These are phyloP conservation scores for Myxozyma neglecta DNA, from an alignment of 805 yeast genomes.

Conservation along the genomic window DNA sequence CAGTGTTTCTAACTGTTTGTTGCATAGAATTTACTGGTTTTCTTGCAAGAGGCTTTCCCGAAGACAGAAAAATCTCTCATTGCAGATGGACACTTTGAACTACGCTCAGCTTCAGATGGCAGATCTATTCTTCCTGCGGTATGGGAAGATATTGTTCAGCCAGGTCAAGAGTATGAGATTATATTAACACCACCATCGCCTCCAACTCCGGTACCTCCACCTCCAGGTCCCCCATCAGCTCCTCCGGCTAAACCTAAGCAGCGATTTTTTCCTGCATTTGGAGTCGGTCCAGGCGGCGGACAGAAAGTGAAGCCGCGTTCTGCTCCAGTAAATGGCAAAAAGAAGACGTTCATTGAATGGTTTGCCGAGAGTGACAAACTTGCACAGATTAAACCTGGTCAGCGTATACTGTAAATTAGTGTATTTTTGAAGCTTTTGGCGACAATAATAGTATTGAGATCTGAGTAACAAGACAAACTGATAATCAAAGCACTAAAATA, in stretches of 20 bases:
- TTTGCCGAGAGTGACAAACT: no score
- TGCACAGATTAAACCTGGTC: no score
- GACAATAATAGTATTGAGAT: no score
- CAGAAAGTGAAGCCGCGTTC: not conserved
- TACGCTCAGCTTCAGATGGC: slow-evolving; percentile 12
- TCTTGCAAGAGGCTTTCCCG: slow-evolving; percentile 6
- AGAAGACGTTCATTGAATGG: no score
- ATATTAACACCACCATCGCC: slow-evolving; percentile 8
- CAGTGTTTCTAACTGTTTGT: not conserved
- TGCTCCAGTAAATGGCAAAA: no score
- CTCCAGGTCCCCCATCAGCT: not conserved
- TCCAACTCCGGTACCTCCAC: not conserved
- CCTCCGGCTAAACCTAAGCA: not conserved
- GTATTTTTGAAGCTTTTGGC: no score
- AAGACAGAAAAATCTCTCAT: not conserved
- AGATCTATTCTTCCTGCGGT: slow-evolving; percentile 11
- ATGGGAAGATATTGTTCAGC: slow-evolving; percentile 22
- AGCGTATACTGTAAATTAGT: no score
- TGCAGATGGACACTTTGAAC: slow-evolving; percentile 13
- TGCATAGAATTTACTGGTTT: not conserved
- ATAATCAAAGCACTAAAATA: not conserved
- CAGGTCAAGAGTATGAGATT: slow-evolving; percentile 19
- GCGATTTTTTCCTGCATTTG: not conserved
- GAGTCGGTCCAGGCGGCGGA: not conserved
- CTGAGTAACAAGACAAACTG: not conserved